Conservation (phyloP, 805 yeast species). For the Schwanniomyces pseudopolymorphus region DNA sequence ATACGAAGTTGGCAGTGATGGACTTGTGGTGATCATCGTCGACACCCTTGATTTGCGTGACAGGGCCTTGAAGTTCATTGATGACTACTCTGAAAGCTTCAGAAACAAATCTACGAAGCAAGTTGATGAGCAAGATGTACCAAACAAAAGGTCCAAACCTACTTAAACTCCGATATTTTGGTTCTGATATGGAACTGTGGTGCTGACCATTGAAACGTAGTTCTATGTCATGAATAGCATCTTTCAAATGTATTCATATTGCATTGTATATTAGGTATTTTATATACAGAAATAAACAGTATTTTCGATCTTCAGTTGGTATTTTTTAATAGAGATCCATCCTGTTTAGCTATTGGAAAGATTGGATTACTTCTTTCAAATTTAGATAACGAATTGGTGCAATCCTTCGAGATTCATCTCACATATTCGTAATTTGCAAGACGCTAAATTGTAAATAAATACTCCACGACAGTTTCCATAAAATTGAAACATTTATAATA, state of each 20-base stretch:
- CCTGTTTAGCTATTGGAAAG: no score
- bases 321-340: background rate
- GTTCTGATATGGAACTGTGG: background rate
- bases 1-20: slow-evolving; percentile 63
- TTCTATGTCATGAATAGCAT: background rate
- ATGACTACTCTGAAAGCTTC: slow-evolving; percentile 24
- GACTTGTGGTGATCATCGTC: slow-evolving; percentile 56
- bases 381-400: no score
- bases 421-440: no score
- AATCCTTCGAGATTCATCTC: no score
- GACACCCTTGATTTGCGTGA: slow-evolving; percentile 38
- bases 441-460: no score
- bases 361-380: no score
- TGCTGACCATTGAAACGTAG: background rate
- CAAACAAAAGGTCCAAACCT: slow-evolving; percentile 1
- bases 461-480: no score
- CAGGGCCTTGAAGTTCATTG: slow-evolving; percentile 43
- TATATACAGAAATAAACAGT: background rate
- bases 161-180: background rate
- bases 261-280: slow-evolving; percentile 1
- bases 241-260: background rate
- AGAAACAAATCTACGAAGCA: slow-evolving; percentile 1
- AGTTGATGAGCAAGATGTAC: slow-evolving; percentile 1
- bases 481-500: no score
- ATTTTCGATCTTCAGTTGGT: background rate